Evolutionary conservation across 2,329 filamentous ascomycete species (phyloP).

Genomic region (Diplodia sapinea): DNA sequence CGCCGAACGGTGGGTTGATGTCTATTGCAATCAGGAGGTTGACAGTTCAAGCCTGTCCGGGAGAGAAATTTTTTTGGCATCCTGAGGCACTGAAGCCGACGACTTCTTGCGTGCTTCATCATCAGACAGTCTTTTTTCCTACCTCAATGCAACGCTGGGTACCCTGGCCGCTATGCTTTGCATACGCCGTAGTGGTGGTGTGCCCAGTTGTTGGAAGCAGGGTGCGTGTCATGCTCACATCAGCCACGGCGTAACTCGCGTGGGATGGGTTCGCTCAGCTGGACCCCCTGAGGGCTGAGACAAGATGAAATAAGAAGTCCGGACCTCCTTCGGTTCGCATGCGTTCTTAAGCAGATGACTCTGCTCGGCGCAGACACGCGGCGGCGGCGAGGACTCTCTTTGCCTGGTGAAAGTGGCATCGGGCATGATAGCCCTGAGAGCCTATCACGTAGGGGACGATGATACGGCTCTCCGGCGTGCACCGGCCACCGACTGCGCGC

Average conservation of each 20-base stretch:
- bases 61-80: slow-evolving; percentile 19
- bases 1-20: too few species aligned
- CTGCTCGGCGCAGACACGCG: background rate
- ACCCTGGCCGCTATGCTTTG: background rate
- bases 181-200: background rate
- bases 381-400: background rate
- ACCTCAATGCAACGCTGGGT: background rate
- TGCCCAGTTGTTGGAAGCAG: slow-evolving; percentile 1
- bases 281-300: slow-evolving; percentile 12
- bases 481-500: slow-evolving; percentile 16
- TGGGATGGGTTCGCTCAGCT: slow-evolving; percentile 14
- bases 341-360: slow-evolving; percentile 17
- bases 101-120: background rate
- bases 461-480: slow-evolving; percentile 2
- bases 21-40: slow-evolving; percentile 30
- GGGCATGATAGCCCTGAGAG: background rate
- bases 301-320: background rate
- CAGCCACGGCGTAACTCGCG: slow-evolving; percentile 20
- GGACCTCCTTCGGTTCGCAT: background rate
- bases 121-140: background rate
- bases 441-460: slow-evolving; percentile 12
- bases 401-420: background rate
- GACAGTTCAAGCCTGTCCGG: slow-evolving; percentile 33
- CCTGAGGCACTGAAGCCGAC: background rate
- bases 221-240: slow-evolving; percentile 17